These are phyloP conservation scores for Aspergillus sp. DNA, from an alignment of 2,329 filamentous ascomycete species.

Conservation along the genomic window DNA sequence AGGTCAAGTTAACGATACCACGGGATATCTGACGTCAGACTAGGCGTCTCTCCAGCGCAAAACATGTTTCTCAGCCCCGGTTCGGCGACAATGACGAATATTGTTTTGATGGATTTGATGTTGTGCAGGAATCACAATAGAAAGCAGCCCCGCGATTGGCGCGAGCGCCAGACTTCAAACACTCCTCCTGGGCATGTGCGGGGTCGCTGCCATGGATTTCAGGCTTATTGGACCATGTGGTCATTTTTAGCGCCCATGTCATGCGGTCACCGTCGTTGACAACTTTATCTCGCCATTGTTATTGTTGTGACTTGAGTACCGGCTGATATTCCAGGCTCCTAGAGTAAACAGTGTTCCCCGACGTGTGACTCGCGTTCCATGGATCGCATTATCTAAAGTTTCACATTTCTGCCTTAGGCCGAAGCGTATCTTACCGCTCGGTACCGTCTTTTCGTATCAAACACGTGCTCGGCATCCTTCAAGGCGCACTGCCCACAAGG, in stretches of 20 bases:
- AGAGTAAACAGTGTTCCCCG: background rate
- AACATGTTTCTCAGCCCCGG: background rate
- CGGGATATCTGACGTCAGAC: slow-evolving; percentile 10
- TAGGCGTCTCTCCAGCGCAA: background rate
- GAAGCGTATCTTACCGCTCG: background rate
- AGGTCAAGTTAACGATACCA: background rate
- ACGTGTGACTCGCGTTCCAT: background rate
- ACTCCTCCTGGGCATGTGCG: slow-evolving; percentile 11
- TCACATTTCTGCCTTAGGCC: background rate
- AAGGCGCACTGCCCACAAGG: background rate
- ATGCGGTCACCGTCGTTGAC: slow-evolving; percentile 12
- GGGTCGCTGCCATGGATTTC: slow-evolving; percentile 11
- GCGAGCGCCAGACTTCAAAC: slow-evolving; percentile 6
- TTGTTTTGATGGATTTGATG: slow-evolving; percentile 1
- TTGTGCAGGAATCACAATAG: slow-evolving; percentile 3
- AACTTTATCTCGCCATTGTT: slow-evolving; percentile 19
- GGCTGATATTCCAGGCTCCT: background rate
- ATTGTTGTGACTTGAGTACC: background rate
- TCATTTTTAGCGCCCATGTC: slow-evolving; percentile 15
- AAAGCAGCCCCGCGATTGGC: slow-evolving; percentile 4
- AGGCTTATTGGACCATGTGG: slow-evolving; percentile 17
- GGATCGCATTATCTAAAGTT: background rate
- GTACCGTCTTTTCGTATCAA: background rate
- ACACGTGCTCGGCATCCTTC: background rate
- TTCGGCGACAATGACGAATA: background rate